Evolutionary conservation across 129 eudicot species (phyloP), one percentile per base, ranked within the genome.

Genomic region (Flaveria robusta): DNA sequence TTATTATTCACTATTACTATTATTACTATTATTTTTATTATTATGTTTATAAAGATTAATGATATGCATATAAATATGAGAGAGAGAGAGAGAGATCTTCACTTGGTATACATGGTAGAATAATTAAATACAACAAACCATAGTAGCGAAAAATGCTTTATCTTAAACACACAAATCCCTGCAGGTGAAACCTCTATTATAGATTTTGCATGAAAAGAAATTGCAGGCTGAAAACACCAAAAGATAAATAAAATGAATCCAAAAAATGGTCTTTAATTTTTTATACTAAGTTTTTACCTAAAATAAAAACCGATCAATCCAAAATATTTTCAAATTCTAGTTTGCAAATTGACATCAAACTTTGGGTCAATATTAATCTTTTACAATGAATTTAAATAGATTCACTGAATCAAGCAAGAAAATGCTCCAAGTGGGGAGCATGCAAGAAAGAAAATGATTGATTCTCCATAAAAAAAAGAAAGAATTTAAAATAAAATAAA

Each of bases 391-490:
- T 7, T 72, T 56, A 55, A 41, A 46, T 12, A 15, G 23, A 70
- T 70, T 23, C 37, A 59, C 1, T 12, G 66, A 59, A 59, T 59
- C 66, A 15, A 1, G 60, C 56, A 66, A 66, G 64, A 68, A 66
- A 66, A 51, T 12, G 29, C 63, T 46, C 19, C 29, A 49, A 65
- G 64, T 65, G 41, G 41, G 47, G 52, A 52, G 66, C 51, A 50
- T 65, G 65, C 66, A 76, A 50, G 34, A 58, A 58, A 58, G 16
- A 76, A 73, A 47, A 50, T 71, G 75, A 71, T 29, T 50, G 52
- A 58, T 58, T 58, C 49, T 41, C 42, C 45, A 2, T 9, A 49
- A 47, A 70, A 47, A 70, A 14, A 19, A 71, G 29, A 71, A 15
- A 7, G 37, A 29, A 34, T 34, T 34, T 4, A 34, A 34, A 34